Percentiles rank a stretch among this genome's conserved stretches.
Conservation (phyloP, 768 basidiomycete species). For the Lyophyllum decastes region DNA sequence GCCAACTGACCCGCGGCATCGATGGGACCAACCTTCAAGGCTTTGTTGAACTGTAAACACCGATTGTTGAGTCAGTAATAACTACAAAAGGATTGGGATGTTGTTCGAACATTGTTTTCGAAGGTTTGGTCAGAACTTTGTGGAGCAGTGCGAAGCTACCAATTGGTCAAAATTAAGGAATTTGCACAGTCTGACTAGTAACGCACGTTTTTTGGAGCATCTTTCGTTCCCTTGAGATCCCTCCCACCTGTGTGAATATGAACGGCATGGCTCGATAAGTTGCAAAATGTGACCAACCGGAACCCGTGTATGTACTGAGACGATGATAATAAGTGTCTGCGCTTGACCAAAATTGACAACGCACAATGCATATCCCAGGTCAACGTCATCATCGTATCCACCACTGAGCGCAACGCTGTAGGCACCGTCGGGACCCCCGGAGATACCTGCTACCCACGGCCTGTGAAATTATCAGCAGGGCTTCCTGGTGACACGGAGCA, state of each 20-base stretch:
- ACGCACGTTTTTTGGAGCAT: conserved; percentile 80
- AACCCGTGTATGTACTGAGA: conserved; percentile 76
- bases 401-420: conserved; percentile 88
- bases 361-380: conserved; percentile 81
- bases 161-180: background rate
- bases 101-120: conserved; percentile 50
- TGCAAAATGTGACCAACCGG: conserved; percentile 43
- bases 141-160: conserved; percentile 84
- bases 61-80: background rate
- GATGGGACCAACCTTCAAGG: conserved; percentile 54
- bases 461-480: conserved; percentile 35
- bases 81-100: background rate
- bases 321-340: background rate
- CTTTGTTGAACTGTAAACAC: conserved; percentile 57
- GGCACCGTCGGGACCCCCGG: conserved; percentile 65
- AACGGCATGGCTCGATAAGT: background rate
- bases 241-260: conserved; percentile 61
- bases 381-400: conserved; percentile 86
- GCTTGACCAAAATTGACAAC: conserved; percentile 29
- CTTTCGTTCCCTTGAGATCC: conserved; percentile 83
- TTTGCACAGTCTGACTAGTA: background rate
- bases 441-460: conserved; percentile 84
- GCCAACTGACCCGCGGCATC: background rate
- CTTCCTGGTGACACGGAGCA: background rate
- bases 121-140: conserved; percentile 86